Evolutionary conservation across 1,139 yeast genomes (phyloP).

Genomic region (Blastobotrys niveus): DNA sequence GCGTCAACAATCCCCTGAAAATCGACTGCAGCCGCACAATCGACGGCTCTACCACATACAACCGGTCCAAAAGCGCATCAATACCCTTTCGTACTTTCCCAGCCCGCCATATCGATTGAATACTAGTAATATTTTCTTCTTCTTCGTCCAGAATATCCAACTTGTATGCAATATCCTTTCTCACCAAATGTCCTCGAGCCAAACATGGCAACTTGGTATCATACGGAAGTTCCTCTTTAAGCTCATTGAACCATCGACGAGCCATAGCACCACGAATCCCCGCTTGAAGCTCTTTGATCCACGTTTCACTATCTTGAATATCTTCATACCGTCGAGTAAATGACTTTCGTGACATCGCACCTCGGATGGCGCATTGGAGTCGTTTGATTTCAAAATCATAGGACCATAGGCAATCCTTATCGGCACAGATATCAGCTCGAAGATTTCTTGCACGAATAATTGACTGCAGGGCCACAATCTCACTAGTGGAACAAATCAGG

Average conservation of each 20-base stretch:
- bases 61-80: slow-evolving; percentile 17
- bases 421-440: slow-evolving; percentile 24
- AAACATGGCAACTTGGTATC: slow-evolving; percentile 33
- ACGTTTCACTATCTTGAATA: slow-evolving; percentile 38
- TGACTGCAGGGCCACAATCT: slow-evolving; percentile 36
- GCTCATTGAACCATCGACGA: slow-evolving; percentile 29
- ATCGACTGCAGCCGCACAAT: slow-evolving; percentile 41
- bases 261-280: slow-evolving; percentile 39
- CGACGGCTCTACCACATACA: slow-evolving; percentile 33
- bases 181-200: slow-evolving; percentile 30
- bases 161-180: slow-evolving; percentile 22
- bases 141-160: slow-evolving; percentile 16
- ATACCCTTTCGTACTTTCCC: slow-evolving; percentile 25
- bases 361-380: slow-evolving; percentile 45
- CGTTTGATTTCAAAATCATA: slow-evolving; percentile 21
- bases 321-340: slow-evolving; percentile 35
- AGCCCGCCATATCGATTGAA: slow-evolving; percentile 32
- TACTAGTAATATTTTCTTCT: slow-evolving; percentile 18
- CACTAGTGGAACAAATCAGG: slow-evolving; percentile 23
- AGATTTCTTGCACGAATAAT: slow-evolving; percentile 22
- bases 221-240: slow-evolving; percentile 16
- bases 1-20: slow-evolving; percentile 41
- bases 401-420: slow-evolving; percentile 37
- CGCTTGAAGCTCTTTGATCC: slow-evolving; percentile 43
- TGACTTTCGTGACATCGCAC: slow-evolving; percentile 44